Evolutionary conservation across 208 protist genomes (phyloP).

Genomic region (Trypanosoma lewisi): DNA sequence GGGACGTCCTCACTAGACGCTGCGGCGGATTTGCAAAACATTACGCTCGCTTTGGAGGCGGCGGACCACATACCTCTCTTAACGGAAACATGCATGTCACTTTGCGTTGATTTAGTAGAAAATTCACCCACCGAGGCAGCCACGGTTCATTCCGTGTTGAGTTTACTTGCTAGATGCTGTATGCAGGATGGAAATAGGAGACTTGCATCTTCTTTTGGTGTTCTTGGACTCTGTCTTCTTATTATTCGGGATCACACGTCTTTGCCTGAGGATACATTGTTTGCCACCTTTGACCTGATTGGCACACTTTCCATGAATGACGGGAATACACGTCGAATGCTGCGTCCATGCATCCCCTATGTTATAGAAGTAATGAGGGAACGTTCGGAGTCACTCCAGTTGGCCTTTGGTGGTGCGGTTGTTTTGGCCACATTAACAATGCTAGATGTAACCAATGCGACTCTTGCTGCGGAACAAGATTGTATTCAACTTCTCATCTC

Average conservation of each 20-base stretch:
- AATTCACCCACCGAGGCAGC: constrained; percentile 21
- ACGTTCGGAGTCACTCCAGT: constrained; percentile 46
- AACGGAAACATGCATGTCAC: constrained; percentile 46
- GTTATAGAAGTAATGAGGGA: constrained; percentile 44
- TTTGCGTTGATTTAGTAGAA: constrained; percentile 59
- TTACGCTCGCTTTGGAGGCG: constrained; percentile 25
- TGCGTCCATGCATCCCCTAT: constrained; percentile 74
- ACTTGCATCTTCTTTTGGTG: constrained; percentile 46
- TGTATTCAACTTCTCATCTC: constrained; percentile 65
- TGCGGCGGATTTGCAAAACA: constrained; percentile 40
- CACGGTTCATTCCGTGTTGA: constrained; percentile 35
- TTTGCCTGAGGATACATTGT: constrained; percentile 53
- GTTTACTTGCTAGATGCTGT: constrained; percentile 59
- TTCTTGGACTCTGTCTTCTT: constrained; percentile 55
- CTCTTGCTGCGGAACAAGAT: constrained; percentile 51
- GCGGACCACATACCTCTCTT: constrained; percentile 35
- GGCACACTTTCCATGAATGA: constrained; percentile 63
- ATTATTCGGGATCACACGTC: constrained; percentile 47
- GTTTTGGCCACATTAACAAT: constrained; percentile 64
- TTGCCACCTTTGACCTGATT: constrained; percentile 68
- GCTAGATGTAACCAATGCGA: constrained; percentile 57
- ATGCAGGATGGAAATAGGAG: constrained; percentile 64
- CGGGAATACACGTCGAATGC: constrained; percentile 32
- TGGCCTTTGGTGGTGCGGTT: constrained; percentile 58
- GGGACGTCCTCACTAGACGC: constrained; percentile 1